A percentile compares a stretch with the other conserved stretches of the same genome.
These are phyloP conservation scores for Apophysomyces elegans DNA, from an alignment of 371 early-diverging fungal species.

Conservation along the genomic window DNA sequence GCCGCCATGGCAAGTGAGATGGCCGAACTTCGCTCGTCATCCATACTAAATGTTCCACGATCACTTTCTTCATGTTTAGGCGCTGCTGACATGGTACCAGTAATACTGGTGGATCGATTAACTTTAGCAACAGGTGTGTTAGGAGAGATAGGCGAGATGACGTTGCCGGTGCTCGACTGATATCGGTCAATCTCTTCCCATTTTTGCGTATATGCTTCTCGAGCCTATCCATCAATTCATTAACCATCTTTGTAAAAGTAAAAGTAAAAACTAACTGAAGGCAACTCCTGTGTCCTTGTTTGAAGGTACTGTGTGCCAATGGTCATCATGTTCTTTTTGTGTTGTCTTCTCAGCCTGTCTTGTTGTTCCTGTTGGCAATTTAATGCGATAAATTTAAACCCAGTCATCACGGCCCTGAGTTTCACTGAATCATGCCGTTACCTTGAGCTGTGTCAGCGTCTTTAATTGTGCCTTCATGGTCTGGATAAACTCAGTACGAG, in stretches of 20 bases:
- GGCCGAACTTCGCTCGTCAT: neutral
- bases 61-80: neutral
- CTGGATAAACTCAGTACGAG: constrained; percentile 24
- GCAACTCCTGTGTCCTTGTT: constrained; percentile 14
- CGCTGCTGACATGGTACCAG: neutral
- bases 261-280: constrained; percentile 10
- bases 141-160: constrained; percentile 20
- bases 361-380: constrained; percentile 25
- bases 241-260: neutral
- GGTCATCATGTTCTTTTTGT: constrained; percentile 26
- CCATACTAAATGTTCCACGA: neutral
- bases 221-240: constrained; percentile 10
- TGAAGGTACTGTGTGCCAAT: constrained; percentile 18
- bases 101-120: neutral
- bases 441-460: constrained; percentile 23
- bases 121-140: constrained; percentile 11
- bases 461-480: constrained; percentile 28
- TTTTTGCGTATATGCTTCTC: constrained; percentile 24
- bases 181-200: constrained; percentile 21
- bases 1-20: neutral
- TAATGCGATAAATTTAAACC: constrained; percentile 12
- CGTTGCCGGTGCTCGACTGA: neutral
- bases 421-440: constrained; percentile 13
- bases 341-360: constrained; percentile 18
- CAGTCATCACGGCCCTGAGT: neutral